Conservation (phyloP, 306 rosid species). For the Vigna reflexopilosa region DNA sequence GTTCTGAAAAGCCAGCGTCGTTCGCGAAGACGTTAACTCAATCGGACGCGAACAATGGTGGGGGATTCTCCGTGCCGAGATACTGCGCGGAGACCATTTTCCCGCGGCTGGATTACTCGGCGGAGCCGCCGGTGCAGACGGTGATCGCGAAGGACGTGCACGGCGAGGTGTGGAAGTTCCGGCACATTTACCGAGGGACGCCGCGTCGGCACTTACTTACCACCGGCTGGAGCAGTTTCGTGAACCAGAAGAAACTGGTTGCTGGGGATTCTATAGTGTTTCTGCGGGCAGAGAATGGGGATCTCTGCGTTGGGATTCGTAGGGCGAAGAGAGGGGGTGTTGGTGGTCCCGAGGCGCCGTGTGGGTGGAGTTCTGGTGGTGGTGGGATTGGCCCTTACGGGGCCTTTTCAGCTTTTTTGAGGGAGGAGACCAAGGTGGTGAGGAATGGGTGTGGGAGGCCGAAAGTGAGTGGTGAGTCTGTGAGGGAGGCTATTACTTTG, state of each 20-base stretch:
- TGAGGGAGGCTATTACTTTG: constrained; percentile 69
- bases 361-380: constrained; percentile 63
- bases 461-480: constrained; percentile 74
- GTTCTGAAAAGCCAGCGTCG: constrained; percentile 78
- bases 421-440: constrained; percentile 61
- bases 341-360: constrained; percentile 53
- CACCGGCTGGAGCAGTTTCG: constrained; percentile 97
- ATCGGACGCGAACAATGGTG: constrained; percentile 98
- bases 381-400: constrained; percentile 59
- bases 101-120: constrained; percentile 85
- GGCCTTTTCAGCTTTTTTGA: constrained; percentile 66
- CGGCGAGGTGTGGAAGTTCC: constrained; percentile 89
- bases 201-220: constrained; percentile 94
- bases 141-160: constrained; percentile 91
- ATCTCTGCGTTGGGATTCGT: constrained; percentile 84
- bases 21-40: constrained; percentile 95
- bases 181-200: constrained; percentile 94
- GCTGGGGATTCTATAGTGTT: constrained; percentile 98
- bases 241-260: constrained; percentile 94
- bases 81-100: constrained; percentile 97
- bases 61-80: constrained; percentile 96
- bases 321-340: constrained; percentile 76
- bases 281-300: constrained; percentile 77
- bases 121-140: constrained; percentile 97
- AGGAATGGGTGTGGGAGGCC: constrained; percentile 49